Evolutionary conservation across 2,329 filamentous ascomycete species (phyloP).

Genomic region (Sporothrix inflata): DNA sequence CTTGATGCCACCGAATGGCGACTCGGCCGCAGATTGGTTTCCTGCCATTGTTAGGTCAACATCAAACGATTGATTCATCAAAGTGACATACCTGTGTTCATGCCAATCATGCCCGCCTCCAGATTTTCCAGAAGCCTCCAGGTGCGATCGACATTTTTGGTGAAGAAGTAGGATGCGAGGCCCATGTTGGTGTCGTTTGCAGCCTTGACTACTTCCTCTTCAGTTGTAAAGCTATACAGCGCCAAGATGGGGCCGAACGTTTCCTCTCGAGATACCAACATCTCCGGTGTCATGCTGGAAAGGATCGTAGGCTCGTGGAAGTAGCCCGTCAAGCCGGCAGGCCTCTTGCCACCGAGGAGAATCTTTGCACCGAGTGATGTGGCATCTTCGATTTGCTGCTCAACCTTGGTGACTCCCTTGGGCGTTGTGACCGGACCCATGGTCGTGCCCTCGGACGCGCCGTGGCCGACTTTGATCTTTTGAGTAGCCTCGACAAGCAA

Average conservation of each 20-base stretch:
- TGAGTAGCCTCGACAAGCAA: constrained; percentile 46
- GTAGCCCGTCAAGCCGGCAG: constrained; percentile 56
- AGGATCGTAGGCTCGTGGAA: constrained; percentile 54
- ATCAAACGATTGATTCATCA: no score
- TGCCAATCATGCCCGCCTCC: constrained; percentile 65
- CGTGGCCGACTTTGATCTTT: constrained; percentile 35
- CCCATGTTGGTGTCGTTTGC: constrained; percentile 54
- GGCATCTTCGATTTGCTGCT: constrained; percentile 36
- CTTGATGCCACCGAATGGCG: constrained; percentile 37
- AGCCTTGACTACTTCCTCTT: constrained; percentile 56
- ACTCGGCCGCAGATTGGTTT: constrained; percentile 30
- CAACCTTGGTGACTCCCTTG: constrained; percentile 42
- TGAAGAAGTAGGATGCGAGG: constrained; percentile 40
- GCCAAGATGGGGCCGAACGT: constrained; percentile 61
- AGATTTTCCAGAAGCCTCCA: constrained; percentile 52
- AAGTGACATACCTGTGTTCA: constrained; percentile 39
- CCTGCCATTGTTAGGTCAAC: constrained; percentile 14
- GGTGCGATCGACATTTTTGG: constrained; percentile 40
- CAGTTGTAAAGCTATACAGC: constrained; percentile 57
- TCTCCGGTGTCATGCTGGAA: constrained; percentile 45
- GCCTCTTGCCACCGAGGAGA: constrained; percentile 54
- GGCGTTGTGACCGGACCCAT: constrained; percentile 44
- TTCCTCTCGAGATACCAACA: constrained; percentile 55
- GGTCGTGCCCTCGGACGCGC: constrained; percentile 37
- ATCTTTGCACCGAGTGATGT: constrained; percentile 35